Evolutionary conservation across 768 basidiomycete genomes (phyloP), one percentile per base, ranked within the genome.

Genomic region (Serendipita sp.): DNA sequence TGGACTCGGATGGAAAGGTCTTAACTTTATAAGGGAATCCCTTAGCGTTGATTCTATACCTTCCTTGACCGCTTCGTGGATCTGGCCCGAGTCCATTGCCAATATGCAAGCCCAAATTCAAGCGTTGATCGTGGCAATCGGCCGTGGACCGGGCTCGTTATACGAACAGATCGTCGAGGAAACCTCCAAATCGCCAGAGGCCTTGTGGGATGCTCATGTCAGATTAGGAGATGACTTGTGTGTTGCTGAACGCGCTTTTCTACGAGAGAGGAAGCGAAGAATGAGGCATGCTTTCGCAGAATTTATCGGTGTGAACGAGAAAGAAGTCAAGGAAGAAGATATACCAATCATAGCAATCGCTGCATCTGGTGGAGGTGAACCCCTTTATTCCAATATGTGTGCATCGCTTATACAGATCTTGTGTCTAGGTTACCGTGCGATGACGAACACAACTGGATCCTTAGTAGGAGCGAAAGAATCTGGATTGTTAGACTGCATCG

Each of bases 331-430:
- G 44, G 70, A 68, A 54, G 63, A 70, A 23, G 74, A 74, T 64
- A 35, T 74, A n/a, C 74, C 74, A 1, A 68, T 72, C 13, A 65
- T 74, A 16, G 71, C 73, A 2, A 65, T 73, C 41, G 73, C 73
- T 0, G 72, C 69, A 13, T 69, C 68, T 38, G 72, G 72, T n/a
- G 72, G 72, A 41, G 71, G 71, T n/a, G 65, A n/a, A 35, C 64
- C 41, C 62, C 34, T 46, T 66, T 5, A 7, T 38, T 2, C 51
- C 58, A 63, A 64, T 44, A 34, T 45, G 45, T 35, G 66, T 44
- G 35, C 58, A 18, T 45, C 16, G 36, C 48, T 66, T 15, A 46
- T 35, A 7, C 44, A 38, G 35, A 30, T 28, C 18, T 65, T 46
- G 28, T 5, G 13, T 10, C 30, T 38, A 67, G 71, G 71, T 1